Conservation (phyloP, 768 basidiomycete species). For the Leccinum broughii region DNA sequence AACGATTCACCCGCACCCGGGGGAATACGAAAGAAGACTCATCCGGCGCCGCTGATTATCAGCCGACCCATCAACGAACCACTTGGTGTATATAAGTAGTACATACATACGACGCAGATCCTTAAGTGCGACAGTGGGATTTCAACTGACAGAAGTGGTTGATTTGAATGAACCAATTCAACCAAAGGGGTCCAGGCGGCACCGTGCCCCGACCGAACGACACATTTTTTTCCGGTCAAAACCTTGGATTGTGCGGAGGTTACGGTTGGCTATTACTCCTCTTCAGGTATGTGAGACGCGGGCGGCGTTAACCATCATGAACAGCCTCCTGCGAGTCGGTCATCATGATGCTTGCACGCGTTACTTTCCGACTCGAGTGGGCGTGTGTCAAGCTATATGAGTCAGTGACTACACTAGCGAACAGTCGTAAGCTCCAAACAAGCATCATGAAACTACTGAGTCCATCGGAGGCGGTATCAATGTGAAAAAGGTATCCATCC, state of each 20-base stretch:
- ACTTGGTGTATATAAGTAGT: not conserved
- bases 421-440: not conserved
- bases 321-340: too few relatives aligned
- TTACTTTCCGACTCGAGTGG: not conserved
- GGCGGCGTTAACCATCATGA: too few relatives aligned
- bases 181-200: not conserved
- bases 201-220: not conserved
- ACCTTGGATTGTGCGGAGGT: not conserved
- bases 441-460: not conserved
- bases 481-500: not conserved
- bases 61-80: not conserved
- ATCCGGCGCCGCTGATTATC: not conserved
- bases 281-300: too few relatives aligned
- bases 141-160: not conserved
- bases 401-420: not conserved
- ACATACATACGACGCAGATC: not conserved
- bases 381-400: not conserved
- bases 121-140: not conserved
- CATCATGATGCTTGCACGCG: too few relatives aligned
- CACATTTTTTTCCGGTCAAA: not conserved
- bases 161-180: not conserved
- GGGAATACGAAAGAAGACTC: not conserved
- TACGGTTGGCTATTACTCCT: not conserved
- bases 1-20: not conserved
- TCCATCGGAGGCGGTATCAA: not conserved